Base-by-base conservation (phyloP, 2,329 filamentous ascomycete species). In the Plectosphaerella plurivora region DNA sequence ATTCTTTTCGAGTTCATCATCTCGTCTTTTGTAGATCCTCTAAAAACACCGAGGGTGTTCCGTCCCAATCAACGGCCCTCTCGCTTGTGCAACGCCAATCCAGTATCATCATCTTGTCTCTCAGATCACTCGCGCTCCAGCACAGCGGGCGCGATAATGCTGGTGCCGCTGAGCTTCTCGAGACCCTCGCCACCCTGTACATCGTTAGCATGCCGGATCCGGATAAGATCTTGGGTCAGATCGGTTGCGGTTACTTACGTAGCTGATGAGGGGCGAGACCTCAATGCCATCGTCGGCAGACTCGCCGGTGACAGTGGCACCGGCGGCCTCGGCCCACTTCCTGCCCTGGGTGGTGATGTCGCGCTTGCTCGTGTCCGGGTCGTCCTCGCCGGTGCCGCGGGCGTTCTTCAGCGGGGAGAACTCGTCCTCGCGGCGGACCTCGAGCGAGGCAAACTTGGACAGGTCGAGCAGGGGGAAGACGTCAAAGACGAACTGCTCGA, bases 401-500 rank as follows among this genome's bases (percentile, higher is more conserved):
- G 79, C 82, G 66, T 99, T 99, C 85, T 99, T 99, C 60, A 99
- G 77, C 5, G 94, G 94, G 25, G 91, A 97, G 76, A 99, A 99
- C 74, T 99, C 94, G 61, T 99, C 94, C 76, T 97, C 92, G 56
- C 94, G 90, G 71, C 86, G 90, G 50, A 99, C 94, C 74, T 99
- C 94, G 75, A 97, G 87, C 72, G 87, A 96, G 22, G 92, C 94
- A 66, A 99, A 99, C 74, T 95, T 91, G 60, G 86, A 81, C 58
- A 99, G 83, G 16, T 86, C 76, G 50, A 96, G 78, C 77, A 93
- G 82, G 55, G 93, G 92, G 80, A 99, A 99, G 66, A 96, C 94
- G 68, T 99, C 94, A 67, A 99, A 99, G 55, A 99, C 92, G 64
- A 97, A 99, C 73, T 97, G 94, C 80, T 99, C 94, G 39, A 99